A percentile compares a stretch with the other conserved stretches of the same genome.
Evolutionary conservation across 352 stramenopile species (phyloP).

Genomic region (Phytophthora citricola): DNA sequence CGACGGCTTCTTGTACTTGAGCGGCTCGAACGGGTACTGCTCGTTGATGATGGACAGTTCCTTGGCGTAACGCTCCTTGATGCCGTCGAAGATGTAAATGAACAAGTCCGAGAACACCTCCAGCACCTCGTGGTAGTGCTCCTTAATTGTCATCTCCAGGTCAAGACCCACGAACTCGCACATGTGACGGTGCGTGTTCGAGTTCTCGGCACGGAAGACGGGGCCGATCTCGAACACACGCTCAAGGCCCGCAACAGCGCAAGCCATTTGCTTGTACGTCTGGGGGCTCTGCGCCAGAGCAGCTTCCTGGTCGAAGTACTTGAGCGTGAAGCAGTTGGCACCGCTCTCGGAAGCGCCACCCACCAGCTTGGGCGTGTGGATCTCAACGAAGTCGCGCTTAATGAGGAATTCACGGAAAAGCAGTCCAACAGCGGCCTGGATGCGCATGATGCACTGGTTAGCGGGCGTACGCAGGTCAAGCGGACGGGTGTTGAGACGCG

Average conservation of each 20-base stretch:
- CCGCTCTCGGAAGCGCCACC: conserved; percentile 97
- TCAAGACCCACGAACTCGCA: conserved; percentile 99
- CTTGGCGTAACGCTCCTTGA: conserved; percentile 93
- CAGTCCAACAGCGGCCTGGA: conserved; percentile 96
- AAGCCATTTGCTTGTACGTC: conserved; percentile 99
- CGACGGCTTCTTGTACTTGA: conserved; percentile 96
- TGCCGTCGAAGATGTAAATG: conserved; percentile 99
- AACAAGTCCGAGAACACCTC: conserved; percentile 99
- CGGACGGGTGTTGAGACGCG: conserved; percentile 95
- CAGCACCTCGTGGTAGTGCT: conserved; percentile 99
- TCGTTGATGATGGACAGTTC: conserved; percentile 96
- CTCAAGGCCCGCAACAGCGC: conserved; percentile 97
- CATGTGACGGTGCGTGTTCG: conserved; percentile 98
- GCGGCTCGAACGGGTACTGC: conserved; percentile 97
- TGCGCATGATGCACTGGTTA: conserved; percentile 99
- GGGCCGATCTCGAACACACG: conserved; percentile 99
- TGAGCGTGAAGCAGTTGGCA: conserved; percentile 97
- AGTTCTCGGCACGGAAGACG: conserved; percentile 99
- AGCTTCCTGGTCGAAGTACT: conserved; percentile 98
- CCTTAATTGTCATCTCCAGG: conserved; percentile 99
- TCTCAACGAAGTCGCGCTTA: conserved; percentile 97
- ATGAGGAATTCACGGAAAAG: conserved; percentile 98
- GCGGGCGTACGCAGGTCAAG: conserved; percentile 98
- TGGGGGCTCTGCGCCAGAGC: conserved; percentile 98
- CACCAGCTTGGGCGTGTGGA: conserved; percentile 99